phyloP scores from a whole-genome alignment of 495 filamentous ascomycete genomes.

The Bryoglossum gracile region DNA sequence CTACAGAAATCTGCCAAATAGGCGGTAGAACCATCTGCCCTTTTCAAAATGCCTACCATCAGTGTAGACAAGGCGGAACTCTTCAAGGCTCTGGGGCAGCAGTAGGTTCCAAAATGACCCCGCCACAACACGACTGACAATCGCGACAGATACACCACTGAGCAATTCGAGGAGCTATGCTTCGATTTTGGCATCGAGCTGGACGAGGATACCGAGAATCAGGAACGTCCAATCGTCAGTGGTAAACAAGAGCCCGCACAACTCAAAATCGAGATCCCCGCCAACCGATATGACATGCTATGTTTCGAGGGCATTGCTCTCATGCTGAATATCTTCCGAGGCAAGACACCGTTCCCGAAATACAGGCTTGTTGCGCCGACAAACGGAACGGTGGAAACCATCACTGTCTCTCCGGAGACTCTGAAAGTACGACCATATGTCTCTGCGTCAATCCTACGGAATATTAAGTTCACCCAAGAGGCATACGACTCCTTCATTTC shows the following conservation, averaged over 20 bases:
- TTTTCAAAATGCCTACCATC: conserved; percentile 75
- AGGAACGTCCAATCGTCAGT: conserved; percentile 63
- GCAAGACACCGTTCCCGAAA: conserved; percentile 63
- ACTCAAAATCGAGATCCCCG: conserved; percentile 97
- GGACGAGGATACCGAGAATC: conserved; percentile 85
- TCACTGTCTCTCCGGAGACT: conserved; percentile 76
- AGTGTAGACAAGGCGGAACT: conserved; percentile 90
- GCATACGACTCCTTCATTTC: conserved; percentile 96
- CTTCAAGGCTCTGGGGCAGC: conserved; percentile 81
- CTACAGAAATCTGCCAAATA: background rate
- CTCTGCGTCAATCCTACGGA: conserved; percentile 78
- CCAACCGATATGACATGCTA: conserved; percentile 97
- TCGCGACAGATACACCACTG: conserved; percentile 65
- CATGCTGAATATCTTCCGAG: conserved; percentile 92
- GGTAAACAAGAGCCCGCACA: conserved; percentile 82
- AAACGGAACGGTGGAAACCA: conserved; percentile 65
- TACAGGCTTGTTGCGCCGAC: conserved; percentile 66
- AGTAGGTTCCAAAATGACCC: conserved; percentile 46
- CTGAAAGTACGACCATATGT: conserved; percentile 76
- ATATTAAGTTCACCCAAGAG: conserved; percentile 83
- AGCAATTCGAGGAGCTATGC: conserved; percentile 94
- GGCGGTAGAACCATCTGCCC: conserved; percentile 3
- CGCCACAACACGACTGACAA: conserved; percentile 18
- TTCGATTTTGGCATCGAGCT: conserved; percentile 99
- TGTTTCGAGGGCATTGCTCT: conserved; percentile 96